A percentile compares a stretch with the other conserved stretches of the same genome.
These are phyloP conservation scores for Cornus suecica DNA, from an alignment of 148 eudicot species.

Conservation along the genomic window DNA sequence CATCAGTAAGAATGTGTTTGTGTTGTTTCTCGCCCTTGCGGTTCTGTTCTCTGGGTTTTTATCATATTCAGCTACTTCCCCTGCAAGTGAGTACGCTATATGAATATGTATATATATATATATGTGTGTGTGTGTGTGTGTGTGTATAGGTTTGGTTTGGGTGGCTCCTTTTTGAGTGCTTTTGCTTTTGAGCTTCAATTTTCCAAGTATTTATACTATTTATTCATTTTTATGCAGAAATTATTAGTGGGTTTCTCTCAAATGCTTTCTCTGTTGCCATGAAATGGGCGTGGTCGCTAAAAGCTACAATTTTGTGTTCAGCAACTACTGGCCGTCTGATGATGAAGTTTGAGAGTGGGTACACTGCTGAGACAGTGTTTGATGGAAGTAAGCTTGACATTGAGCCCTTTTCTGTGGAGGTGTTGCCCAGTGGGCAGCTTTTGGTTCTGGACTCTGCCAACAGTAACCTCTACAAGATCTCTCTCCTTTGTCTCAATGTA, in stretches of 20 bases:
- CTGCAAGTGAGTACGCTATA: slow-evolving; percentile 69
- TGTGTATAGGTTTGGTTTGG: too few relatives aligned
- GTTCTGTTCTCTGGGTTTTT: slow-evolving; percentile 47
- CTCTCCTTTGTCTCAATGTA: slow-evolving; percentile 85
- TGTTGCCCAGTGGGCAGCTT: slow-evolving; percentile 83
- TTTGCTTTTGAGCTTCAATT: neutral
- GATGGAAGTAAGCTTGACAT: slow-evolving; percentile 99
- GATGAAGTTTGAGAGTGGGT: slow-evolving; percentile 98
- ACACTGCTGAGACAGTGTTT: slow-evolving; percentile 88
- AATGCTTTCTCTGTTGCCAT: slow-evolving; percentile 56
- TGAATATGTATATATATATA: neutral
- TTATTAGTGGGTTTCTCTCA: slow-evolving; percentile 76
- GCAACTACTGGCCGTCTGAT: slow-evolving; percentile 73
- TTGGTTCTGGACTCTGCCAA: slow-evolving; percentile 88
- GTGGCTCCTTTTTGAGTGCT: neutral
- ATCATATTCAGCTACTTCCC: slow-evolving; percentile 57
- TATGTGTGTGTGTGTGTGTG: too few relatives aligned
- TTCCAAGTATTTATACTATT: neutral
- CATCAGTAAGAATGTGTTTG: slow-evolving; percentile 29
- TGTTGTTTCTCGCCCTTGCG: slow-evolving; percentile 33
- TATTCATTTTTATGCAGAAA: slow-evolving; percentile 57
- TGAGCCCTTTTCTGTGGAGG: slow-evolving; percentile 82
- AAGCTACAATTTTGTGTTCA: slow-evolving; percentile 46
- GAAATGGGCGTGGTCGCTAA: slow-evolving; percentile 91
- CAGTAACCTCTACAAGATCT: slow-evolving; percentile 88